These are phyloP conservation scores for Botryotinia convoluta DNA, from an alignment of 2,329 filamentous ascomycete species.

Conservation along the genomic window DNA sequence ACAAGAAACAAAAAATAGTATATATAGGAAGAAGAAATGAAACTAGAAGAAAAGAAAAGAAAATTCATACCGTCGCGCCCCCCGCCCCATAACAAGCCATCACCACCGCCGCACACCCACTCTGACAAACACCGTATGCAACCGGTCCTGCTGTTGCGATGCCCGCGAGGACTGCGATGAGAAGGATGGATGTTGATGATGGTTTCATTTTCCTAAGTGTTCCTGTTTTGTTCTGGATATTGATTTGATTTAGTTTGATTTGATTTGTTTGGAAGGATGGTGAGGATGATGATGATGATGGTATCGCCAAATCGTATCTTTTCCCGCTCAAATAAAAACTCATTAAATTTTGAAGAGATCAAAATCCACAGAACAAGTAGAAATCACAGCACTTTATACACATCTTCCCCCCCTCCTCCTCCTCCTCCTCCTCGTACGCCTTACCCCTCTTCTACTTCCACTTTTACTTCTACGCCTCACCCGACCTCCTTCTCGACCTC, in stretches of 20 bases:
- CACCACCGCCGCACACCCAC: conserved; percentile 7
- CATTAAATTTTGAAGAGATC: too few relatives aligned
- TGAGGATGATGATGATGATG: too few relatives aligned
- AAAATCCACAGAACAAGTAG: background rate
- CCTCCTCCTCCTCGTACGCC: background rate
- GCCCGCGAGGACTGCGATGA: background rate
- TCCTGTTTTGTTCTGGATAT: background rate
- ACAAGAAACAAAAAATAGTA: too few relatives aligned
- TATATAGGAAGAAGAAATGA: too few relatives aligned
- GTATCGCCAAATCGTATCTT: too few relatives aligned
- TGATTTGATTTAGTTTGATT: background rate
- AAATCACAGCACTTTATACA: background rate
- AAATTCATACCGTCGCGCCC: background rate
- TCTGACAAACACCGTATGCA: conserved; percentile 1
- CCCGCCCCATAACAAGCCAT: conserved; percentile 14
- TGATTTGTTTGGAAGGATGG: background rate
- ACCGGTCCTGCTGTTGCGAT: background rate
- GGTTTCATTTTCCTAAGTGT: background rate
- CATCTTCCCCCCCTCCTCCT: too few relatives aligned
- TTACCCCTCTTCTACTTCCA: background rate
- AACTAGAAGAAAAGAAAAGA: too few relatives aligned
- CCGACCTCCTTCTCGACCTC: background rate
- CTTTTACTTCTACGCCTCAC: background rate
- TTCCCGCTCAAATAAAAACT: too few relatives aligned
- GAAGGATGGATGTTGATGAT: background rate